These are phyloP conservation scores for Phytophthora vignae DNA, from an alignment of 352 stramenopile genomes.

Conservation along the genomic window DNA sequence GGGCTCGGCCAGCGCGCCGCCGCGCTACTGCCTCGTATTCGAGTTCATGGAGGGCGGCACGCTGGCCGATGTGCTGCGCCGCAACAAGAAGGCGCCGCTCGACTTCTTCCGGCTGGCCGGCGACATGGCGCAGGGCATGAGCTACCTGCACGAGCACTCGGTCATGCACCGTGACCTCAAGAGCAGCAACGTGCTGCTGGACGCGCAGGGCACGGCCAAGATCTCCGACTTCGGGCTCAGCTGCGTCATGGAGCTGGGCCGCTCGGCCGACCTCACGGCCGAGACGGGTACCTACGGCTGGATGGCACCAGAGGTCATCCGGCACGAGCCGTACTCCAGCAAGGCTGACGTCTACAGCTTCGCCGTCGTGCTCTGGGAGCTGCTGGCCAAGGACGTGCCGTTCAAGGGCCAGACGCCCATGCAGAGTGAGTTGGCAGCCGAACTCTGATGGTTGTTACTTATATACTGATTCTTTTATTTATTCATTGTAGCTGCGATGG, in stretches of 20 bases:
- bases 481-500: conserved; percentile 52
- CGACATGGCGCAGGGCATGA: conserved; percentile 78
- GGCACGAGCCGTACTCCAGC: conserved; percentile 89
- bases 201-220: conserved; percentile 61
- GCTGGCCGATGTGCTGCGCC: conserved; percentile 52
- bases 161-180: conserved; percentile 94
- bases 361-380: conserved; percentile 74
- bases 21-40: conserved; percentile 71
- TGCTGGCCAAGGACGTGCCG: conserved; percentile 66
- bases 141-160: conserved; percentile 89
- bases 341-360: conserved; percentile 94
- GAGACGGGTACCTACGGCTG: conserved; percentile 87
- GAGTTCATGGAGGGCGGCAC: conserved; percentile 76
- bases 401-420: conserved; percentile 71
- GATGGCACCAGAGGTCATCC: conserved; percentile 93
- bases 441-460: no score
- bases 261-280: conserved; percentile 60
- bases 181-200: conserved; percentile 90
- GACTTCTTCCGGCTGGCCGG: conserved; percentile 68
- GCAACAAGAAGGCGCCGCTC: conserved; percentile 38
- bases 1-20: conserved; percentile 52
- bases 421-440: conserved; percentile 36
- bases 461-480: no score
- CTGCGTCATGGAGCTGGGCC: conserved; percentile 62
- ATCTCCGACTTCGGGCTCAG: conserved; percentile 81